Evolutionary conservation across 495 filamentous ascomycete species (phyloP).

Genomic region (Clohesyomyces aquaticus): DNA sequence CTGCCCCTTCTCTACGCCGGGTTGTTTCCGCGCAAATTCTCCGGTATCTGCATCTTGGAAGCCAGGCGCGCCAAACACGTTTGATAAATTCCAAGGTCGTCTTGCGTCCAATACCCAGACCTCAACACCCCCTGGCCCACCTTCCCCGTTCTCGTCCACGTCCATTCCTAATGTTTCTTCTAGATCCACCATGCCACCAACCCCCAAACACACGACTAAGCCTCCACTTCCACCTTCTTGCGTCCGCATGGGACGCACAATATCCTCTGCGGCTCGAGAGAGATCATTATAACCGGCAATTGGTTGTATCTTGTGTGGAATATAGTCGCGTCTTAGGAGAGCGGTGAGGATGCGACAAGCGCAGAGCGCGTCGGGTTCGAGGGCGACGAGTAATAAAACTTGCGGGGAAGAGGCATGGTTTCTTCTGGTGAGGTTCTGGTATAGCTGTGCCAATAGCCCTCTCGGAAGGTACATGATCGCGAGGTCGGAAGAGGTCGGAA

Average conservation of each 20-base stretch:
- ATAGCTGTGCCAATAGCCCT: constrained; percentile 82
- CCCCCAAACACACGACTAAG: constrained; percentile 87
- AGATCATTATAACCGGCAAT: constrained; percentile 92
- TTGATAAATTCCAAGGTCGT: constrained; percentile 91
- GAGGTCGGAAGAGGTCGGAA: constrained; percentile 6
- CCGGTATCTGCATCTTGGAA: constrained; percentile 19
- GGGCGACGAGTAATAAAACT: constrained; percentile 88
- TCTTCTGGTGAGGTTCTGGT: constrained; percentile 78
- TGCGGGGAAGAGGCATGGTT: constrained; percentile 83
- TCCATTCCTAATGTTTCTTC: constrained; percentile 70
- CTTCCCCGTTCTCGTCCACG: constrained; percentile 55
- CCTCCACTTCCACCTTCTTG: constrained; percentile 79
- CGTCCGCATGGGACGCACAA: constrained; percentile 81
- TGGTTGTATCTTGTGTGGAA: constrained; percentile 96
- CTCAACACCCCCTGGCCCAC: constrained; percentile 72
- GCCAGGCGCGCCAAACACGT: constrained; percentile 70
- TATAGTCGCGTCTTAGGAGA: constrained; percentile 93
- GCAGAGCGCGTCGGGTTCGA: constrained; percentile 94
- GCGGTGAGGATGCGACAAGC: constrained; percentile 91
- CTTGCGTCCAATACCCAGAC: constrained; percentile 93
- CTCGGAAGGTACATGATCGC: constrained; percentile 89
- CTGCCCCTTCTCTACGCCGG: constrained; percentile 64
- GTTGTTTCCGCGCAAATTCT: constrained; percentile 51
- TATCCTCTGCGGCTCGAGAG: constrained; percentile 70
- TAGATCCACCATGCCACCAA: constrained; percentile 88